Evolutionary conservation across 2,329 filamentous ascomycete species (phyloP).

Genomic region (Penicillium brasilianum): DNA sequence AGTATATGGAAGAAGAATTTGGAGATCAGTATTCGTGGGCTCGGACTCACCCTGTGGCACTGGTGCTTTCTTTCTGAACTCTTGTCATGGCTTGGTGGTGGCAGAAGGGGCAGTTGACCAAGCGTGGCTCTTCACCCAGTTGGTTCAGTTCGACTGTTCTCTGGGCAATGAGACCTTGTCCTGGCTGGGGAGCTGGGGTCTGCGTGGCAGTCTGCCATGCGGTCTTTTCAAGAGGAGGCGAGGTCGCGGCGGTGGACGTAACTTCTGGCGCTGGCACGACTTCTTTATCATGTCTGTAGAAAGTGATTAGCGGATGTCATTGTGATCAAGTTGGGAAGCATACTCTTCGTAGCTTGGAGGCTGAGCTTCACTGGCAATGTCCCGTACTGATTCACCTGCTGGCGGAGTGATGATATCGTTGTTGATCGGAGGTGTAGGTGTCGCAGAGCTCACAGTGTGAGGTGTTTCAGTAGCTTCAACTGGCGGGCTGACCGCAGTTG

Average conservation of each 20-base stretch:
- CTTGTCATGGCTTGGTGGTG: constrained; percentile 16
- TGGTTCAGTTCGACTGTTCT: constrained; percentile 7
- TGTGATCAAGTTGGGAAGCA: not conserved
- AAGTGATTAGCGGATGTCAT: not conserved
- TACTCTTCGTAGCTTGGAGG: constrained; percentile 13
- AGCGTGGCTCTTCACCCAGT: constrained; percentile 17
- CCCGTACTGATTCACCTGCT: not conserved
- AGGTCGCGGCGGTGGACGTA: not conserved
- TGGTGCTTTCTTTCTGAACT: constrained; percentile 21
- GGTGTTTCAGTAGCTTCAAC: constrained; percentile 3
- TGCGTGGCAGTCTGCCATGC: constrained; percentile 15
- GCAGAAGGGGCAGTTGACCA: constrained; percentile 24
- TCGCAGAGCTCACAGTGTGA: not conserved
- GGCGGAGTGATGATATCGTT: not conserved
- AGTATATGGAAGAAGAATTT: not conserved
- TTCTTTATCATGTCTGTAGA: constrained; percentile 9
- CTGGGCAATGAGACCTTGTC: constrained; percentile 7
- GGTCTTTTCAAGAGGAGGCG: constrained; percentile 12
- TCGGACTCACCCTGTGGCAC: constrained; percentile 19
- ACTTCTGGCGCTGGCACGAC: constrained; percentile 5
- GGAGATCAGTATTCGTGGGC: not conserved
- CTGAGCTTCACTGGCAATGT: not conserved
- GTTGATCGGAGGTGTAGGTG: constrained; percentile 4
- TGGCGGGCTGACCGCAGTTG: constrained; percentile 4
- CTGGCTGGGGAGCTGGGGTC: constrained; percentile 6